phyloP scores from a whole-genome alignment of 768 basidiomycete genomes.

The Multifurca ochricompacta region DNA sequence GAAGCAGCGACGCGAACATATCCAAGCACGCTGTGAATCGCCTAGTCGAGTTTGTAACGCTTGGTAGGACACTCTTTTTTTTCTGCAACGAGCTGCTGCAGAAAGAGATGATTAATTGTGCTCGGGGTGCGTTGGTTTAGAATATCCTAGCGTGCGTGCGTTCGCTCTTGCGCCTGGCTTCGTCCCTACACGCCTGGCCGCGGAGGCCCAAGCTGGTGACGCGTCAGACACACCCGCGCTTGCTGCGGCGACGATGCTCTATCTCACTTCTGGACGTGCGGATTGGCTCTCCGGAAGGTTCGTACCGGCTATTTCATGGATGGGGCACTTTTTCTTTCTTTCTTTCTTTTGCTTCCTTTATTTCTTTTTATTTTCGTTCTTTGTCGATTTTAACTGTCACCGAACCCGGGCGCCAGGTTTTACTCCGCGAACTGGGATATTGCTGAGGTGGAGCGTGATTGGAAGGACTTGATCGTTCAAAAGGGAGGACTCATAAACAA shows the following conservation, averaged over 20 bases:
- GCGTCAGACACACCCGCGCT: neutral
- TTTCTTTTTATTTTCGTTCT: neutral
- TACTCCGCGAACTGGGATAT: conserved; percentile 8
- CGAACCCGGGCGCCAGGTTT: too few relatives aligned
- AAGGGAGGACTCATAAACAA: neutral
- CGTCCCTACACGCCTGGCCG: neutral
- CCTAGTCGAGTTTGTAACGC: conserved; percentile 5
- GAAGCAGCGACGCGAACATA: neutral
- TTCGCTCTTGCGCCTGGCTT: conserved; percentile 1
- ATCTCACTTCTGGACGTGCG: conserved; percentile 6
- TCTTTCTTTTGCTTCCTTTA: neutral
- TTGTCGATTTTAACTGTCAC: neutral
- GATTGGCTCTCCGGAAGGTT: conserved; percentile 12
- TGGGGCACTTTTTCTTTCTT: too few relatives aligned
- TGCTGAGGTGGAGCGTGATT: conserved; percentile 3
- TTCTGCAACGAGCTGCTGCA: too few relatives aligned
- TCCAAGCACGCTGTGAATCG: conserved; percentile 6
- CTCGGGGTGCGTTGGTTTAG: neutral
- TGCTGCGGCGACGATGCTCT: neutral
- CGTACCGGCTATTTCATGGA: neutral
- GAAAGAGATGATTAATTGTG: neutral
- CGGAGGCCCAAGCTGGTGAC: neutral
- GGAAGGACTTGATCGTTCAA: conserved; percentile 2
- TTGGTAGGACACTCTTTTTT: neutral
- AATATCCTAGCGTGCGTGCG: conserved; percentile 1